These are phyloP conservation scores for Anaeromyces robustus DNA, from an alignment of 192 early-diverging fungal genomes.

Conservation along the genomic window DNA sequence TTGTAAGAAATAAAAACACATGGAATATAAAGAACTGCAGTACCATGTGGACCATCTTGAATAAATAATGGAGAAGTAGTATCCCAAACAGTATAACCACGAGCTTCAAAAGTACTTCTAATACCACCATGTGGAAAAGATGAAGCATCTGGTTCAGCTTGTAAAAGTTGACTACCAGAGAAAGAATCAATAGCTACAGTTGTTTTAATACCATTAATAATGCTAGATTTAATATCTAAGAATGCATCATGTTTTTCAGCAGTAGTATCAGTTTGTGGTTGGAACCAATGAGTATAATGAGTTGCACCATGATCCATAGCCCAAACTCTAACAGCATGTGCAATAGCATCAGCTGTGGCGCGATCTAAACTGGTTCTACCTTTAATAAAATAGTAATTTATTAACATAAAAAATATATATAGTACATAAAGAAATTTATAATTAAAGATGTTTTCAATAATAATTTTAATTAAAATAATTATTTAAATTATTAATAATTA, in stretches of 20 bases:
- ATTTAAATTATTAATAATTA: no score
- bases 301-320: conserved; percentile 78
- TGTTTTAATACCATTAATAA: conserved; percentile 71
- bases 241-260: conserved; percentile 99
- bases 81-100: conserved; percentile 99
- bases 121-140: conserved; percentile 98
- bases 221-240: conserved; percentile 70
- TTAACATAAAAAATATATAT: no score
- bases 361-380: conserved; percentile 80
- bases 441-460: no score
- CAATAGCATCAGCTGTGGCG: conserved; percentile 90
- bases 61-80: conserved; percentile 88
- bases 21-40: conserved; percentile 86
- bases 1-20: conserved; percentile 99
- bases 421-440: no score
- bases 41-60: conserved; percentile 81
- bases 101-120: conserved; percentile 95
- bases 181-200: conserved; percentile 79
- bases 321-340: conserved; percentile 97
- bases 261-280: conserved; percentile 95
- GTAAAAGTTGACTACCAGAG: conserved; percentile 91
- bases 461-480: no score
- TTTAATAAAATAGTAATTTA: no score
- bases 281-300: conserved; percentile 99
- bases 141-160: conserved; percentile 98